phyloP scores from a whole-genome alignment of 768 basidiomycete species.

The Psilocybe azurescens region DNA sequence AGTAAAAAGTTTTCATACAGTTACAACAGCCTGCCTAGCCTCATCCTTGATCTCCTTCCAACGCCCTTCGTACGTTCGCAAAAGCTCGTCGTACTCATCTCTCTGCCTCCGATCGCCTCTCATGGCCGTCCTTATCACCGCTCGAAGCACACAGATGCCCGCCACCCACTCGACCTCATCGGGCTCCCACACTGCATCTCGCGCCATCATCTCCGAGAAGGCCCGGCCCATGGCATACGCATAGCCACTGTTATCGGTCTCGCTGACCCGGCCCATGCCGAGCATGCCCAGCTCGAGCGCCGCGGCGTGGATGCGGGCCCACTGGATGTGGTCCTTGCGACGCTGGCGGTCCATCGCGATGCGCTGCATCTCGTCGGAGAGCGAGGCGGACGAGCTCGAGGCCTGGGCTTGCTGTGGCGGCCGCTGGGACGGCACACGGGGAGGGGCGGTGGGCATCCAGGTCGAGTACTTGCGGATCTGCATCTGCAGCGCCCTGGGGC shows the following conservation, averaged over 20 bases:
- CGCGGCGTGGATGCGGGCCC: conserved; percentile 70
- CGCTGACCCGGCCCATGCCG: conserved; percentile 43
- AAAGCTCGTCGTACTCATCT: conserved; percentile 57
- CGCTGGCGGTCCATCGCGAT: conserved; percentile 64
- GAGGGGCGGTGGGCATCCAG: conserved; percentile 47
- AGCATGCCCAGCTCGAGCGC: conserved; percentile 65
- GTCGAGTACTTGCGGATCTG: conserved; percentile 60
- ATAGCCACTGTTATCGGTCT: conserved; percentile 47
- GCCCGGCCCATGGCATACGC: conserved; percentile 47
- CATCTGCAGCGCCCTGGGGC: conserved; percentile 62
- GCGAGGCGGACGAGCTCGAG: conserved; percentile 16
- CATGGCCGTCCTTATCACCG: conserved; percentile 60
- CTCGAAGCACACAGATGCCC: conserved; percentile 61
- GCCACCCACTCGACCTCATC: conserved; percentile 76
- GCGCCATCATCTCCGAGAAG: conserved; percentile 63
- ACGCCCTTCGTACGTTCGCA: conserved; percentile 63
- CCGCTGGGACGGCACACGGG: conserved; percentile 18
- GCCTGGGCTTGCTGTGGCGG: conserved; percentile 5
- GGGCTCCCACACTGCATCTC: conserved; percentile 70
- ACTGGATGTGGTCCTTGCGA: conserved; percentile 67
- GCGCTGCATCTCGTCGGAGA: conserved; percentile 67
- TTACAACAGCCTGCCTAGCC: conserved; percentile 63
- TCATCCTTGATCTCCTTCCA: conserved; percentile 79
- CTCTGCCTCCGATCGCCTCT: conserved; percentile 51
- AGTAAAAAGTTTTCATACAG: conserved; percentile 40